A percentile compares a stretch with the other conserved stretches of the same genome.
These are phyloP conservation scores for Candida methanosorbosa DNA, from an alignment of 805 yeast genomes.

Conservation along the genomic window DNA sequence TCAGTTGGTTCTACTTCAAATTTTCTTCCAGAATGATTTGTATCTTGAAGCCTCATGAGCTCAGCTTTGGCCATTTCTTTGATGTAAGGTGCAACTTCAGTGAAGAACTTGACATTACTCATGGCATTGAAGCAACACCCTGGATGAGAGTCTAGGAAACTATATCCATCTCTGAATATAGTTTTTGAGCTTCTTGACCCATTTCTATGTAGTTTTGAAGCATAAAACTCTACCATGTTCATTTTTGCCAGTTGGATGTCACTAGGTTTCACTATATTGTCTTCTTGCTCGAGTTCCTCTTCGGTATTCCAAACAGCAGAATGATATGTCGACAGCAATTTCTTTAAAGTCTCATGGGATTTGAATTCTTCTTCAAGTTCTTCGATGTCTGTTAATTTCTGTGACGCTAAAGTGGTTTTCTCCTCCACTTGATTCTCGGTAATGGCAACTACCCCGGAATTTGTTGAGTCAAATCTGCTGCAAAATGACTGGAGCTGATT, in stretches of 20 bases:
- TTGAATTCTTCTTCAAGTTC: background rate
- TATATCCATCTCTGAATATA: conserved; percentile 11
- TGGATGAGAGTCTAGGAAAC: conserved; percentile 13
- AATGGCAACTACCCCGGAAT: too few relatives aligned
- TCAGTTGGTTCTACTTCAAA: conserved; percentile 10
- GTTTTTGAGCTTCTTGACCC: conserved; percentile 15
- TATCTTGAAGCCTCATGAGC: conserved; percentile 4
- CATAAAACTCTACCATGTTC: conserved; percentile 13
- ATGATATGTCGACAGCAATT: background rate
- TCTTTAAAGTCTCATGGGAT: background rate
- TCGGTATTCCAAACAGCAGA: background rate
- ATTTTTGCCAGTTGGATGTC: background rate
- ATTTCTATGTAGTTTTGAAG: conserved; percentile 14
- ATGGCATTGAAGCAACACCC: conserved; percentile 13
- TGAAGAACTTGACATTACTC: conserved; percentile 5
- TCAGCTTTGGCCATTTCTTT: conserved; percentile 21
- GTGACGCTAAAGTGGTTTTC: too few relatives aligned
- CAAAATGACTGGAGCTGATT: conserved; percentile 22
- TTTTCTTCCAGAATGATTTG: conserved; percentile 2
- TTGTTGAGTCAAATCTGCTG: conserved; percentile 3
- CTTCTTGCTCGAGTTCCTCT: too few relatives aligned
- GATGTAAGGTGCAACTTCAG: conserved; percentile 19
- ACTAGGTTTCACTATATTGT: background rate
- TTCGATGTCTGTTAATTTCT: background rate
- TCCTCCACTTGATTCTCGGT: too few relatives aligned